These are phyloP conservation scores for Trichosporon sp. DNA, from an alignment of 1,284 basidiomycete genomes.

Conservation along the genomic window DNA sequence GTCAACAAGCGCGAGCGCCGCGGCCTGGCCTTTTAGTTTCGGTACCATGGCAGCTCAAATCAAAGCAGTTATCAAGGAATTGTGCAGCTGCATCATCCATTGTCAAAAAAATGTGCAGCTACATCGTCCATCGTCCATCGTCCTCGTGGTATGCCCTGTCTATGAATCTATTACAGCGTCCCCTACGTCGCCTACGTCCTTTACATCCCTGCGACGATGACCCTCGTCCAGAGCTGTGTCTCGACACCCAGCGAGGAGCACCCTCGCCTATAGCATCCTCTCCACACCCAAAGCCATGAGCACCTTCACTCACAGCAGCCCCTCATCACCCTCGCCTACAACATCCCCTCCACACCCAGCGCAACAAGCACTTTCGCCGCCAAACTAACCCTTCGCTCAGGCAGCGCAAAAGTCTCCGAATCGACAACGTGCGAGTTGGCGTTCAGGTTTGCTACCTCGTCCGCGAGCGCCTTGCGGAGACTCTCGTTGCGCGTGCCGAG, in stretches of 20 bases:
- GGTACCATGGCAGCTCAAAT: too few relatives aligned
- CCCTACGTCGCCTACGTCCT: too few relatives aligned
- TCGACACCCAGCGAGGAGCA: too few relatives aligned
- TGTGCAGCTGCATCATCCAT: too few relatives aligned
- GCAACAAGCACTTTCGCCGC: conserved; percentile 62
- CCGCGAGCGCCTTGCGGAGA: conserved; percentile 45
- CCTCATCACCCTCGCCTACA: conserved; percentile 22
- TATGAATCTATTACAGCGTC: background rate
- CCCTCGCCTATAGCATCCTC: conserved; percentile 38
- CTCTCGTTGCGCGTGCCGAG: conserved; percentile 61
- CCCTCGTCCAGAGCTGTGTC: too few relatives aligned
- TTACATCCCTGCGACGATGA: too few relatives aligned
- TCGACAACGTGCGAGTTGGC: conserved; percentile 50
- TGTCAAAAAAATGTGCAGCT: background rate
- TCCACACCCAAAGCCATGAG: conserved; percentile 46
- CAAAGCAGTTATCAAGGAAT: too few relatives aligned
- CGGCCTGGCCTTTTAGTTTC: too few relatives aligned
- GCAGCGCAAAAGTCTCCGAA: conserved; percentile 48
- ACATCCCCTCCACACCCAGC: conserved; percentile 47
- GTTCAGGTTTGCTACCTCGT: conserved; percentile 51
- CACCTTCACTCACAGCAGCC: too few relatives aligned
- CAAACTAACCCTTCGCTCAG: conserved; percentile 62
- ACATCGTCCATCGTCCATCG: too few relatives aligned
- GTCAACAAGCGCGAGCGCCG: too few relatives aligned
- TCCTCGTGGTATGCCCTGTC: too few relatives aligned